A percentile compares a stretch with the other conserved stretches of the same genome.
phyloP scores from a whole-genome alignment of 2,329 filamentous ascomycete species.

The Lasiodiplodia gonubiensis region DNA sequence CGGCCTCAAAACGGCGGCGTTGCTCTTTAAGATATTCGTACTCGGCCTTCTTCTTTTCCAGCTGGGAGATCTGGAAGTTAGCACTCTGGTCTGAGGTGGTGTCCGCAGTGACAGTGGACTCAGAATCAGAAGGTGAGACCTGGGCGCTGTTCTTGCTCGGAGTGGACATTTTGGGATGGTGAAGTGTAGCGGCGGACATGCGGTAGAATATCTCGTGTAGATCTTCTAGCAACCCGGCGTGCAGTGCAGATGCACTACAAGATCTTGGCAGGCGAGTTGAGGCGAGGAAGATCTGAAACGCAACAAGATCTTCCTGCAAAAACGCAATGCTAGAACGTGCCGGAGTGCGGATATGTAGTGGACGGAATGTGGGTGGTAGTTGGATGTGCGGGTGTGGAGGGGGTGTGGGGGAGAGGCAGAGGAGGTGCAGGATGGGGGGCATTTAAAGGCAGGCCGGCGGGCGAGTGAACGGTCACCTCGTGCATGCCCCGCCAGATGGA shows the following conservation, averaged over 20 bases:
- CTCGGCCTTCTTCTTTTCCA: slow-evolving; percentile 92
- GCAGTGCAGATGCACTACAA: slow-evolving; percentile 19
- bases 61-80: slow-evolving; percentile 56
- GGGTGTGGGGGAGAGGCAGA: background rate
- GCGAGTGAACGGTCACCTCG: background rate
- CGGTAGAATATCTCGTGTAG: slow-evolving; percentile 10
- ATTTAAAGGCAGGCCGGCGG: background rate
- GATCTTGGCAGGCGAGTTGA: slow-evolving; percentile 14
- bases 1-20: slow-evolving; percentile 85
- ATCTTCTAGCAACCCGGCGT: slow-evolving; percentile 8
- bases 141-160: background rate
- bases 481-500: background rate
- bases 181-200: background rate
- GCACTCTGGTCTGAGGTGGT: background rate
- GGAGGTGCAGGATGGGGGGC: slow-evolving; percentile 10
- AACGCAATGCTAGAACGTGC: slow-evolving; percentile 8
- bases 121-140: background rate
- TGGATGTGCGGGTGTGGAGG: background rate
- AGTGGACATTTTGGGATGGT: background rate
- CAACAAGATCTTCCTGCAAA: background rate
- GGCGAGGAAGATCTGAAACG: slow-evolving; percentile 7
- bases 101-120: slow-evolving; percentile 3
- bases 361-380: background rate
- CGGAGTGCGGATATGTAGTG: slow-evolving; percentile 6
- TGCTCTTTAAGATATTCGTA: slow-evolving; percentile 91